phyloP scores from a whole-genome alignment of 768 basidiomycete species.

The Flagelloscypha sp. region DNA sequence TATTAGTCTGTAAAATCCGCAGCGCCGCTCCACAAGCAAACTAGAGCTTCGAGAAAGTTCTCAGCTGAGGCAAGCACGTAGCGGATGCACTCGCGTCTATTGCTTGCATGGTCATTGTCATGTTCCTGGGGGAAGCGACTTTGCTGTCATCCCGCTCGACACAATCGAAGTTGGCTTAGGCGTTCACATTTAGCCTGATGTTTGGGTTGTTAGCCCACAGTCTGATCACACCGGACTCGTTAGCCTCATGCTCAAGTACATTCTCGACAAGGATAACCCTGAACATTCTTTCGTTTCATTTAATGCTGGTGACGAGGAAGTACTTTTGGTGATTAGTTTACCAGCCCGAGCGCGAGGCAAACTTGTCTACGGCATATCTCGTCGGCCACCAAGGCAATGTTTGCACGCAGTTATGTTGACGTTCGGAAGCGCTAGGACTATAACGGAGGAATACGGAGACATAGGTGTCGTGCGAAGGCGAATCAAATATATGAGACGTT shows the following conservation, averaged over 20 bases:
- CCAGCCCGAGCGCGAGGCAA: too few relatives aligned
- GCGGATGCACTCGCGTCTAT: conserved; percentile 26
- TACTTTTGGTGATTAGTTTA: conserved; percentile 50
- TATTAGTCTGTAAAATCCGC: conserved; percentile 53
- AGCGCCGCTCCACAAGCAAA: conserved; percentile 40
- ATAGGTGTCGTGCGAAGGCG: too few relatives aligned
- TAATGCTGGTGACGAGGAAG: conserved; percentile 37
- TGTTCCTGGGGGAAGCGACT: conserved; percentile 17
- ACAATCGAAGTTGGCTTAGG: conserved; percentile 17
- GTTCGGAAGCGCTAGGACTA: too few relatives aligned
- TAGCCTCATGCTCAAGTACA: conserved; percentile 22
- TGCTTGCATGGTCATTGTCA: conserved; percentile 35
- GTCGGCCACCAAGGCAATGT: too few relatives aligned
- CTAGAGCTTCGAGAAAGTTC: conserved; percentile 24
- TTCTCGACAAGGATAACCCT: conserved; percentile 13
- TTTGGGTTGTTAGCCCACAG: conserved; percentile 6
- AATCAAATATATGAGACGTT: too few relatives aligned
- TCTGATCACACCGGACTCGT: conserved; percentile 17
- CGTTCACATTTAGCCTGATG: conserved; percentile 48
- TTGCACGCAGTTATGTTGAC: too few relatives aligned
- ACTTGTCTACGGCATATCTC: too few relatives aligned
- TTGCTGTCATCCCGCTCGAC: not conserved
- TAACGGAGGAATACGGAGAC: too few relatives aligned
- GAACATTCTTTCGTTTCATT: conserved; percentile 48
- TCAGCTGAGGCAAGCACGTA: conserved; percentile 25